Conservation (phyloP, 441 rosid genomes). For the Brassica balearica region DNA sequence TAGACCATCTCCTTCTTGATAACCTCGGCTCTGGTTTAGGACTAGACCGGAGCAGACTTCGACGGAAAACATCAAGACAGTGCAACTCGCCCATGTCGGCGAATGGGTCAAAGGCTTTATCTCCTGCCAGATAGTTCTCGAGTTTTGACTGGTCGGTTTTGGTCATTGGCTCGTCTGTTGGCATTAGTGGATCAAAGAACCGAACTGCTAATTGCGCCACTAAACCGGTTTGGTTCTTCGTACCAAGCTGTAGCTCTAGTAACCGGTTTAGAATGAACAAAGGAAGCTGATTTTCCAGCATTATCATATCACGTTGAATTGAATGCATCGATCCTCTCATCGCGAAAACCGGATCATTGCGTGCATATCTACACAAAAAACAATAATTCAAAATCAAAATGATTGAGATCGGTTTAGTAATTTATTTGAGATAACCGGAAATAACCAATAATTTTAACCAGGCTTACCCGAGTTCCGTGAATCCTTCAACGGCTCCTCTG, state of each 20-base stretch:
- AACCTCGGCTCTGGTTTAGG: conserved; percentile 59
- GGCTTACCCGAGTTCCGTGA: conserved; percentile 54
- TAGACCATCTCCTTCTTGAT: conserved; percentile 64
- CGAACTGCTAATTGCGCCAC: conserved; percentile 67
- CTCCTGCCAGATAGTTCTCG: conserved; percentile 50
- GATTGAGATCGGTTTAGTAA: neutral
- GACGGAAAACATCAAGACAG: conserved; percentile 80
- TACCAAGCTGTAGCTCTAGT: conserved; percentile 64
- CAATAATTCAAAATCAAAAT: neutral
- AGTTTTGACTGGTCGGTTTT: conserved; percentile 56
- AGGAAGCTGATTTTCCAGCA: conserved; percentile 91
- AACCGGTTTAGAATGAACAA: conserved; percentile 73
- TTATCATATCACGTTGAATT: conserved; percentile 88
- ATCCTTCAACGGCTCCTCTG: conserved; percentile 75
- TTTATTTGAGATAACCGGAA: neutral
- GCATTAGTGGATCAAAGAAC: conserved; percentile 84
- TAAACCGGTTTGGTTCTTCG: conserved; percentile 60
- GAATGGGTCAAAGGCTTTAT: conserved; percentile 62
- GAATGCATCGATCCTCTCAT: conserved; percentile 91
- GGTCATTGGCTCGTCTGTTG: conserved; percentile 82
- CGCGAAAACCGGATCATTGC: conserved; percentile 80
- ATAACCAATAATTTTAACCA: conserved; percentile 4
- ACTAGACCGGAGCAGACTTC: conserved; percentile 65
- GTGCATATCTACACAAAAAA: conserved; percentile 50
- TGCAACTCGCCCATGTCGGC: conserved; percentile 68